Conservation (phyloP, 768 basidiomycete species). For the Termitomyces sp. region DNA sequence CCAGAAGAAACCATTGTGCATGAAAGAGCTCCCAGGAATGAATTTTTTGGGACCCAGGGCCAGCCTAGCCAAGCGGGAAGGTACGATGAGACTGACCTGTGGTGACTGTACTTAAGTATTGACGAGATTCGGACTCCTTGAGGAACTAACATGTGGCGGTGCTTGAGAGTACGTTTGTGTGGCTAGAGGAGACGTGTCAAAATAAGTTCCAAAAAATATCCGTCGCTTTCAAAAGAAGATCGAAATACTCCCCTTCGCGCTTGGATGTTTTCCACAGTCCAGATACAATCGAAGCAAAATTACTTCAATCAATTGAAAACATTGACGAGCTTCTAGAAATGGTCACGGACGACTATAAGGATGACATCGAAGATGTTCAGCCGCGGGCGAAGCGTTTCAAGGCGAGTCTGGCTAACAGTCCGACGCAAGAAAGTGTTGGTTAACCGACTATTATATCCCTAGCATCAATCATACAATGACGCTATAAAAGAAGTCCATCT, state of each 20-base stretch:
- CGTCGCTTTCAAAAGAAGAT: not conserved
- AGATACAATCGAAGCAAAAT: not conserved
- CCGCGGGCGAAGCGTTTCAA: conserved; percentile 47
- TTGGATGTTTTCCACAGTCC: not conserved
- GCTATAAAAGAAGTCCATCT: conserved; percentile 66
- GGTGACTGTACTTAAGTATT: too few relatives aligned
- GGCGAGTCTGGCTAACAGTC: conserved; percentile 19
- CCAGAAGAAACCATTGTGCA: too few relatives aligned
- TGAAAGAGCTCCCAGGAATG: too few relatives aligned
- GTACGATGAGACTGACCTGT: too few relatives aligned
- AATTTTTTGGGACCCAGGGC: too few relatives aligned
- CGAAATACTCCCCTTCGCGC: not conserved
- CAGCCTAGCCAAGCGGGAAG: too few relatives aligned
- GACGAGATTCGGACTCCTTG: too few relatives aligned
- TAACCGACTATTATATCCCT: not conserved
- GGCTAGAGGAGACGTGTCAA: not conserved
- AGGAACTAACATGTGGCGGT: too few relatives aligned
- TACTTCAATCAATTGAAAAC: not conserved
- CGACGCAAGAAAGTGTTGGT: not conserved
- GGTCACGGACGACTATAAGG: conserved; percentile 16
- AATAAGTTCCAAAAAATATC: not conserved
- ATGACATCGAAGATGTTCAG: conserved; percentile 16
- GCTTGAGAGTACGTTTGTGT: too few relatives aligned
- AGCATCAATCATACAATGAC: conserved; percentile 74
- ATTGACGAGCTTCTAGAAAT: not conserved